Evolutionary conservation across 768 basidiomycete species (phyloP).

Genomic region (Omphalotus guepiniiformis): DNA sequence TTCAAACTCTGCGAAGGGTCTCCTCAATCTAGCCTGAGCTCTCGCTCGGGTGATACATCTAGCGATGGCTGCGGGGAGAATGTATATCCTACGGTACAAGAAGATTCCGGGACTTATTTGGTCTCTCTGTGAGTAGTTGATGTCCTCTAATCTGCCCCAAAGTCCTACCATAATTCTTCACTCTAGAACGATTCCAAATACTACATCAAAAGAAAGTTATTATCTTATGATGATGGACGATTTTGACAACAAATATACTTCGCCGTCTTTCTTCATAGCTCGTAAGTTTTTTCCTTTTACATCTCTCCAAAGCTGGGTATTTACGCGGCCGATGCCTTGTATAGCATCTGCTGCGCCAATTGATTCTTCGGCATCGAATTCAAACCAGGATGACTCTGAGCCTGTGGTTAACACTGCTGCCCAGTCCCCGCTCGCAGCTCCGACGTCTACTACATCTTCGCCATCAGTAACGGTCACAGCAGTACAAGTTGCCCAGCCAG

Average conservation of each 20-base stretch:
- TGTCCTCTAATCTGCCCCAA: background rate
- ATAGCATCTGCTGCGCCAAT: constrained; percentile 2
- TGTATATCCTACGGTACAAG: constrained; percentile 8
- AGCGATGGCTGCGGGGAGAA: constrained; percentile 4
- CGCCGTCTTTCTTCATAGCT: constrained; percentile 22
- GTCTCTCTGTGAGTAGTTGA: constrained; percentile 5
- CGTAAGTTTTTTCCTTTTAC: constrained; percentile 16
- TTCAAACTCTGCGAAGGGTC: constrained; percentile 4
- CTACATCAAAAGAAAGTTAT: constrained; percentile 11
- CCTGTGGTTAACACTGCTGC: too few relatives aligned
- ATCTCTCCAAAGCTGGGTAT: background rate
- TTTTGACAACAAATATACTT: constrained; percentile 18
- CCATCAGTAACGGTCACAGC: background rate
- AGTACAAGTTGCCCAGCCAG: background rate
- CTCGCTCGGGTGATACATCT: background rate
- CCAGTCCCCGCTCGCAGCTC: constrained; percentile 2
- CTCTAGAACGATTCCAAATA: constrained; percentile 19
- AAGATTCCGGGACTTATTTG: constrained; percentile 1
- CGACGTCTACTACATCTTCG: background rate
- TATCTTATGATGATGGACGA: constrained; percentile 22
- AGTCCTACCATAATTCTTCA: background rate
- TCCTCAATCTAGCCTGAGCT: constrained; percentile 1
- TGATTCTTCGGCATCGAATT: background rate
- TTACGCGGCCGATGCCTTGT: background rate
- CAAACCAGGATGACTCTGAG: too few relatives aligned